phyloP scores from a whole-genome alignment of 129 eudicot species.

The Artemisia argyi region DNA sequence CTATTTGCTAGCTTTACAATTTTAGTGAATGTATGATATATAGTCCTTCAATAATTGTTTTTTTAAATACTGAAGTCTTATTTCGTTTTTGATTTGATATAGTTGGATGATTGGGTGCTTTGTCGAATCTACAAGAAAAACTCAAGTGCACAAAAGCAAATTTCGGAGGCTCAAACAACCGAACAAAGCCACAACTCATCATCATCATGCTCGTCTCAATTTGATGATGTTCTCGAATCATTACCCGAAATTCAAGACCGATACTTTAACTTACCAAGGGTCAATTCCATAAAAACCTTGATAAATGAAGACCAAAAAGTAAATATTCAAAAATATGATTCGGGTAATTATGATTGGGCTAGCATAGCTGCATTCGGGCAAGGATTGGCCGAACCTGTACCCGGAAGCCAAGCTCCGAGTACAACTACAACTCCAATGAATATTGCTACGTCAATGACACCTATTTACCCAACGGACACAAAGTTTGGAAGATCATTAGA shows the following conservation, averaged over 20 bases:
- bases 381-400: slow-evolving; percentile 44
- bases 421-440: slow-evolving; percentile 22
- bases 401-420: slow-evolving; percentile 30
- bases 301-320: slow-evolving; percentile 52
- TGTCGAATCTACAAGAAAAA: slow-evolving; percentile 93
- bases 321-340: slow-evolving; percentile 53
- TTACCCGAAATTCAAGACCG: slow-evolving; percentile 62
- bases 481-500: slow-evolving; percentile 39
- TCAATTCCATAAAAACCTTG: slow-evolving; percentile 46
- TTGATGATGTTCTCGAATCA: slow-evolving; percentile 75
- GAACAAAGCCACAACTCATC: slow-evolving; percentile 80
- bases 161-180: slow-evolving; percentile 32
- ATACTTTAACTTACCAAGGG: slow-evolving; percentile 50
- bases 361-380: slow-evolving; percentile 58
- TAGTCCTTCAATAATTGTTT: too few species aligned
- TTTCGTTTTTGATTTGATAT: slow-evolving; percentile 5
- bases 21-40: too few species aligned
- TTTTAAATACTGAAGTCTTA: not conserved
- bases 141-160: slow-evolving; percentile 62
- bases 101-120: slow-evolving; percentile 98
- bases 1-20: too few species aligned
- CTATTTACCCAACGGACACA: slow-evolving; percentile 35
- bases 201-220: slow-evolving; percentile 70
- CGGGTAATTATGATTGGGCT: slow-evolving; percentile 85
- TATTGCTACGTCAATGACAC: slow-evolving; percentile 46